Percentiles rank a stretch among this genome's conserved stretches.
Evolutionary conservation across 805 yeast genomes (phyloP).

Genomic region (Barnettozyma populi): DNA sequence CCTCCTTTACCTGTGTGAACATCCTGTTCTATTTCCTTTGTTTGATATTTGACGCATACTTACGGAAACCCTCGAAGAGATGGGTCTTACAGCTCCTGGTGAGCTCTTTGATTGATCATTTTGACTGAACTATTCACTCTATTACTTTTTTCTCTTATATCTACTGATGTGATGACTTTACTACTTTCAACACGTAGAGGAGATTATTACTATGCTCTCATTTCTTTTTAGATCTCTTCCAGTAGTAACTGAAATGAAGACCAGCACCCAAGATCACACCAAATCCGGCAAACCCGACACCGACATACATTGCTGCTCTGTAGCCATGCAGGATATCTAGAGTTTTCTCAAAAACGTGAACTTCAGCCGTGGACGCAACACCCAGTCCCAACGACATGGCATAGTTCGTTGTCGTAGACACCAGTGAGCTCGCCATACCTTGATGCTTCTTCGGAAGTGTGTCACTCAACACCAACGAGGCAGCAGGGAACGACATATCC

Average conservation of each 20-base stretch:
- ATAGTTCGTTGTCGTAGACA: slow-evolving; percentile 66
- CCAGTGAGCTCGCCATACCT: slow-evolving; percentile 74
- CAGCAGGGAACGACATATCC: slow-evolving; percentile 77
- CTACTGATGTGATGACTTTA: background rate
- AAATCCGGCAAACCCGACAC: slow-evolving; percentile 52
- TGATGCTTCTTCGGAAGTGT: slow-evolving; percentile 57
- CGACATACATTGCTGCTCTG: slow-evolving; percentile 54
- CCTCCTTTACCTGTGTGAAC: no score
- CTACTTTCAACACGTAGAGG: background rate
- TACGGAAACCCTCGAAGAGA: no score
- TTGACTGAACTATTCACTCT: background rate
- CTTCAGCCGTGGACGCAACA: slow-evolving; percentile 63
- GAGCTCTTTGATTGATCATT: background rate
- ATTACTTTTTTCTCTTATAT: background rate
- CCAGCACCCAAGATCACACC: slow-evolving; percentile 33
- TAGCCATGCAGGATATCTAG: slow-evolving; percentile 37
- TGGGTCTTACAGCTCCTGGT: background rate
- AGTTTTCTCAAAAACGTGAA: slow-evolving; percentile 28
- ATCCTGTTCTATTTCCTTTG: background rate
- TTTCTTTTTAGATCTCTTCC: background rate
- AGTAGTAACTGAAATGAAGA: background rate
- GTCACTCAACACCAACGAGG: slow-evolving; percentile 57
- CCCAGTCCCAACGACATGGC: slow-evolving; percentile 69
- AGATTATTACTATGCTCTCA: no score
- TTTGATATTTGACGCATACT: background rate